phyloP scores from a whole-genome alignment of 2,329 filamentous ascomycete species.

The Ustulina deusta region DNA sequence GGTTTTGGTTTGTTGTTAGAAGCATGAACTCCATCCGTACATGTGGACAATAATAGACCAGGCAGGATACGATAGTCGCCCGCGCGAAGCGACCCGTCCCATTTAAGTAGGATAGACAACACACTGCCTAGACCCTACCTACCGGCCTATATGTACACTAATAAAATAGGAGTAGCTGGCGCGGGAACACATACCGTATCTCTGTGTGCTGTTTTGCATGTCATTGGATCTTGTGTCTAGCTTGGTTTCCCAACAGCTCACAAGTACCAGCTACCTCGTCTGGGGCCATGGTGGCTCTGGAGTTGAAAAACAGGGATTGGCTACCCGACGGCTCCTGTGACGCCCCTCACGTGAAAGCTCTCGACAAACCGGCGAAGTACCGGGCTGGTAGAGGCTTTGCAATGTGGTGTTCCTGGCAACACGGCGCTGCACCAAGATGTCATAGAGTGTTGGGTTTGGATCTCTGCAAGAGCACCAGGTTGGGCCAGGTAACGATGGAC shows the following conservation, averaged over 20 bases:
- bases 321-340: constrained; percentile 17
- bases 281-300: constrained; percentile 3
- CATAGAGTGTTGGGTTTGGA: constrained; percentile 25
- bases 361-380: constrained; percentile 28
- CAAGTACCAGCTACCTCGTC: constrained; percentile 26
- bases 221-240: constrained; percentile 31
- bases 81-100: constrained; percentile 30
- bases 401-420: constrained; percentile 5
- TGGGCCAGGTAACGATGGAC: constrained; percentile 29
- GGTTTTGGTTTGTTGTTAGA: constrained; percentile 7
- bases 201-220: constrained; percentile 20
- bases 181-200: constrained; percentile 4
- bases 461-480: constrained; percentile 20
- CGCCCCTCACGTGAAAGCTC: constrained; percentile 24
- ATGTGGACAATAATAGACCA: constrained; percentile 18
- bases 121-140: constrained; percentile 15
- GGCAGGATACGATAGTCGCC: constrained; percentile 20
- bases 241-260: constrained; percentile 24
- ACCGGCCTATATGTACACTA: not conserved
- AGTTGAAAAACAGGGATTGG: constrained; percentile 13
- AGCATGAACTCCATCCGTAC: not conserved
- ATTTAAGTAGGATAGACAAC: constrained; percentile 29
- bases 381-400: constrained; percentile 28
- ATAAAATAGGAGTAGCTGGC: constrained; percentile 13
- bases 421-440: constrained; percentile 31